A percentile compares a stretch with the other conserved stretches of the same genome.
These are phyloP conservation scores for Medicago arabica DNA, from an alignment of 306 rosid genomes.

Conservation along the genomic window DNA sequence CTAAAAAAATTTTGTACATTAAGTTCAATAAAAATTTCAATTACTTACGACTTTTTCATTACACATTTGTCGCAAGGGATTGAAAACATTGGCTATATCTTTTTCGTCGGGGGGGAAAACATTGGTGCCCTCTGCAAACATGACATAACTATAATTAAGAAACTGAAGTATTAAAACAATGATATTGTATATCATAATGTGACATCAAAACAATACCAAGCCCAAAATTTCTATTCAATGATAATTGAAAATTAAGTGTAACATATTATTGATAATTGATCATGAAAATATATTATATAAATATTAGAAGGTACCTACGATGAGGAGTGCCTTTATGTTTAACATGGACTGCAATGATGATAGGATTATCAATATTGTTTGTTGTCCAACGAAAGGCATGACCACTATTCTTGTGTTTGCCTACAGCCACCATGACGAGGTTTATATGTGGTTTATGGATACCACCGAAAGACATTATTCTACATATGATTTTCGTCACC, in stretches of 20 bases:
- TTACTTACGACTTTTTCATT: conserved; percentile 64
- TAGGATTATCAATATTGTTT: conserved; percentile 56
- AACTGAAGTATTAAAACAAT: neutral
- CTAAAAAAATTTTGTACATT: neutral
- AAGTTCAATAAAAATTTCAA: neutral
- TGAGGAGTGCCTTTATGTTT: conserved; percentile 51
- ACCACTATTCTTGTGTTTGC: conserved; percentile 72
- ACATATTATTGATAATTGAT: neutral
- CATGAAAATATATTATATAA: conserved; percentile 15
- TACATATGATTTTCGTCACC: neutral
- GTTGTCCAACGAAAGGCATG: conserved; percentile 77
- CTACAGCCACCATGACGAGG: conserved; percentile 73
- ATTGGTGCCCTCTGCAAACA: conserved; percentile 52
- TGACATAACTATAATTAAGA: neutral
- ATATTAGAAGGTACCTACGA: conserved; percentile 76
- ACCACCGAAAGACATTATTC: conserved; percentile 46
- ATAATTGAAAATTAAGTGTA: no score
- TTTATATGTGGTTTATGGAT: conserved; percentile 43
- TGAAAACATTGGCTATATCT: conserved; percentile 53
- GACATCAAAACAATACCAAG: neutral
- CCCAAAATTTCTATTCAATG: neutral
- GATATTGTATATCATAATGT: neutral
- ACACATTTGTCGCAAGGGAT: conserved; percentile 64
- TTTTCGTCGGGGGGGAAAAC: conserved; percentile 51
- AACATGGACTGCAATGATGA: conserved; percentile 70